Percentiles rank a stretch among this genome's conserved stretches.
These are phyloP conservation scores for Tylopilus subfusipes DNA, from an alignment of 768 basidiomycete species.

Conservation along the genomic window DNA sequence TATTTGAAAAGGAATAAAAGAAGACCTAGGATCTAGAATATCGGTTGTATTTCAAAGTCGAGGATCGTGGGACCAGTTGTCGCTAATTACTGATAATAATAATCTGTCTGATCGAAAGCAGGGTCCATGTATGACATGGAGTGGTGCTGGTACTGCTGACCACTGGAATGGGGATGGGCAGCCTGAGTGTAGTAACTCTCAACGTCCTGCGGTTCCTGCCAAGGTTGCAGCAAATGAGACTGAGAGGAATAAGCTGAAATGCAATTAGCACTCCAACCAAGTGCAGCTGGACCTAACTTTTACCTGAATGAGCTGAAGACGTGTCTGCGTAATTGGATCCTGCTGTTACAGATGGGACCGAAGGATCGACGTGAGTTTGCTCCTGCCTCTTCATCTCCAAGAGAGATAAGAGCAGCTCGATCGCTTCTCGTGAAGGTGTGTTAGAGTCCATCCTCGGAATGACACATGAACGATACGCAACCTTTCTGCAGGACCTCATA, in stretches of 20 bases:
- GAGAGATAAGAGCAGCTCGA: background rate
- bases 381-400: background rate
- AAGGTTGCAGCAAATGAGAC: background rate
- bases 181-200: background rate
- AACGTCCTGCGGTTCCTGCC: background rate
- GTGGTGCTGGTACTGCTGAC: background rate
- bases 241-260: background rate
- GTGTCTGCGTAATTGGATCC: background rate
- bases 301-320: background rate
- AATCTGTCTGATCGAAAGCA: background rate
- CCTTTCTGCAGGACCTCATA: slow-evolving; percentile 24
- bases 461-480: background rate
- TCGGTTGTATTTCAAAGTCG: background rate
- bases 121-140: background rate
- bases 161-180: background rate
- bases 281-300: background rate
- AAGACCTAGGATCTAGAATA: background rate
- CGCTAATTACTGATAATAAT: background rate
- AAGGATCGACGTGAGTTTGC: background rate
- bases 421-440: slow-evolving; percentile 1
- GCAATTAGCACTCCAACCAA: background rate
- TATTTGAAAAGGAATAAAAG: background rate
- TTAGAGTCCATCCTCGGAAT: background rate
- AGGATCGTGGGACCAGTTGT: background rate
- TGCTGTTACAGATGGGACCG: background rate